Evolutionary conservation across 805 yeast genomes (phyloP).

Genomic region (Ogataea populi-albae): DNA sequence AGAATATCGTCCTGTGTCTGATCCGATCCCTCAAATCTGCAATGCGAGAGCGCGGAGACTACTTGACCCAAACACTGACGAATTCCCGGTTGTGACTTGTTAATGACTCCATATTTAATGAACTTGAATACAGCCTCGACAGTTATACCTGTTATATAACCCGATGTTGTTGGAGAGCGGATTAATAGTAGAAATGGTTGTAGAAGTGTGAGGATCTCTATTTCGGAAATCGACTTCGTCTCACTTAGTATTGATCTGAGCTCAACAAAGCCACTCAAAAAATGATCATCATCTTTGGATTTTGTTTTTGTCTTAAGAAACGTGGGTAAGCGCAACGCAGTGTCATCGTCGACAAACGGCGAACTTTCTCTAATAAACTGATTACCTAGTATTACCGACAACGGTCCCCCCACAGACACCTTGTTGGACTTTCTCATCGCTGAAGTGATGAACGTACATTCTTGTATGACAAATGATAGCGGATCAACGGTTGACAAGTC

Average conservation of each 20-base stretch:
- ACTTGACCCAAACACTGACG: conserved; percentile 60
- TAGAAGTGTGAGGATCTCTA: conserved; percentile 70
- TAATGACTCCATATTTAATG: conserved; percentile 66
- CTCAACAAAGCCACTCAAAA: conserved; percentile 76
- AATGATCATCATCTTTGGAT: conserved; percentile 45
- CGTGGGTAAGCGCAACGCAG: conserved; percentile 24
- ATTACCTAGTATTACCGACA: conserved; percentile 80
- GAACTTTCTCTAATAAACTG: conserved; percentile 32
- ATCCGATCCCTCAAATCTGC: conserved; percentile 93
- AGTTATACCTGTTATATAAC: conserved; percentile 79
- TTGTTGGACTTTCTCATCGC: conserved; percentile 87
- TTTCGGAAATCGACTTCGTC: conserved; percentile 45
- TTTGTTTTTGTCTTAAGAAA: conserved; percentile 29
- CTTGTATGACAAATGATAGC: conserved; percentile 78
- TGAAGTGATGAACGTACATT: conserved; percentile 80
- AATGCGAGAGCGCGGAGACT: conserved; percentile 78
- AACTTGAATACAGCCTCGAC: conserved; percentile 73
- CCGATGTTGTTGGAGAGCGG: conserved; percentile 81
- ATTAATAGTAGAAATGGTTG: conserved; percentile 86
- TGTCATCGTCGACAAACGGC: conserved; percentile 29
- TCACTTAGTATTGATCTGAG: conserved; percentile 68
- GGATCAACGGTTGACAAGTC: conserved; percentile 56
- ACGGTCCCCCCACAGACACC: conserved; percentile 60
- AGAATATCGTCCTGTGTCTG: conserved; percentile 91
- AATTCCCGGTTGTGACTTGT: conserved; percentile 50